Evolutionary conservation across 2,329 filamentous ascomycete species (phyloP), one percentile per base, ranked within the genome.

Genomic region (Pleoardoris graminearum): DNA sequence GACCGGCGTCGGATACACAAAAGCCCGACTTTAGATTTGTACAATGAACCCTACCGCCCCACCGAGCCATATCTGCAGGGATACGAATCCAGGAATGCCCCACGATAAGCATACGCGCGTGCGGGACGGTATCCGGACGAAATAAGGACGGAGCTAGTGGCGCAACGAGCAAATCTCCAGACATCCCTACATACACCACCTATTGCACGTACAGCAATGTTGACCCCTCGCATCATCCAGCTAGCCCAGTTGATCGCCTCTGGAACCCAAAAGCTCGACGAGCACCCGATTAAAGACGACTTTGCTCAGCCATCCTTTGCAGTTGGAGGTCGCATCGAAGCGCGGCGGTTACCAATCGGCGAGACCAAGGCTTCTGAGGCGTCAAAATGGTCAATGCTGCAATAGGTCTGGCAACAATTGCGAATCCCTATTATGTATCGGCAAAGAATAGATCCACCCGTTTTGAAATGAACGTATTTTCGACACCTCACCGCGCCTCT

Each of bases 231-330:
- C 2, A 56, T 56, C 8, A 16, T 43, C 2, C 25, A 50, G 25
- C 51, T 57, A n/a, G 51, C 54, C 8, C 30, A 38, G 17, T 35
- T 49, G 7, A 57, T 57, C 16, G 51, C 48, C 12, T 29, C 48
- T 27, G 25, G 42, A 14, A 50, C 51, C 5, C 29, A 29, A 4
- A 16, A 19, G 1, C 25, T 57, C 6, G 45, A 54, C 16, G 17
- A 51, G 17, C 44, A 54, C n/a, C 23, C 53, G 3, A 43, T 11
- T 14, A 12, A 36, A 12, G 43, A 50, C 7, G 37, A 39, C n/a
- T 29, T 50, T 22, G 23, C 50, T 17, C 21, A 43, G 25, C 53
- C 53, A 19, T 50, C 50, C 1, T 56, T 56, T 35, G 27, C 22
- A 12, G n/a, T 38, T 17, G 44, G 29, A 36, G 45, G 30, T 33